Percentiles rank a stretch among this genome's conserved stretches.
phyloP scores from a whole-genome alignment of 139 green algal genomes.

The Nannochloris sp. region DNA sequence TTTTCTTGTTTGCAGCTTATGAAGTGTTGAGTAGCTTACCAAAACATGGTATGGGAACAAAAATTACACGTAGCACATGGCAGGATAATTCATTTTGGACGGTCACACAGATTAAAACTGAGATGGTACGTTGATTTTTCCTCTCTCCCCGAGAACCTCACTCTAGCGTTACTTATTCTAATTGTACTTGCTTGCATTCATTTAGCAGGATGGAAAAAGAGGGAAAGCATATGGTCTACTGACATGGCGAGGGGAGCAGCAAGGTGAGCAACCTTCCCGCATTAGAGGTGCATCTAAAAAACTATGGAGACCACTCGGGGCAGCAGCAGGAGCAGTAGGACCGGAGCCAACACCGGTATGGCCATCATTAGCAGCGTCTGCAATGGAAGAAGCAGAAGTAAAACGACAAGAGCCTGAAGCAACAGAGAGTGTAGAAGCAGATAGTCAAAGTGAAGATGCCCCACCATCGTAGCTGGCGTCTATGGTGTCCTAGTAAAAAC shows the following conservation, averaged over 20 bases:
- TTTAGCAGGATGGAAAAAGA: constrained; percentile 33
- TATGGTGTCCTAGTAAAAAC: not conserved
- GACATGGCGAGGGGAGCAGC: constrained; percentile 27
- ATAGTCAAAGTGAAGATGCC: too few relatives aligned
- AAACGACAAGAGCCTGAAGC: too few relatives aligned
- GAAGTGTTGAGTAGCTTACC: constrained; percentile 9
- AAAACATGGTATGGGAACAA: constrained; percentile 6
- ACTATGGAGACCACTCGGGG: constrained; percentile 23
- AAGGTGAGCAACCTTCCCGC: constrained; percentile 4
- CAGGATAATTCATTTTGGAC: constrained; percentile 17
- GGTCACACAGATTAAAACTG: constrained; percentile 7
- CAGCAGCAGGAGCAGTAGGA: too few relatives aligned
- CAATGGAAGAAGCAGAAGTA: too few relatives aligned
- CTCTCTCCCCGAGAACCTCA: not conserved
- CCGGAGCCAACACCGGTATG: too few relatives aligned
- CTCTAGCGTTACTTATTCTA: not conserved
- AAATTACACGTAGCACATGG: not conserved
- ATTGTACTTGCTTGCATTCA: not conserved
- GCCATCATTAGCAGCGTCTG: too few relatives aligned
- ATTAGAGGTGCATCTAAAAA: constrained; percentile 30
- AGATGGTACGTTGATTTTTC: not conserved
- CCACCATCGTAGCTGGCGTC: not conserved
- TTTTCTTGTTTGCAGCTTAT: constrained; percentile 9
- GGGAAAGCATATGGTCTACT: constrained; percentile 33
- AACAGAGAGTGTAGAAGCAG: too few relatives aligned